phyloP scores from a whole-genome alignment of 148 eudicot genomes.

The Vaccinium vitisidaea region DNA sequence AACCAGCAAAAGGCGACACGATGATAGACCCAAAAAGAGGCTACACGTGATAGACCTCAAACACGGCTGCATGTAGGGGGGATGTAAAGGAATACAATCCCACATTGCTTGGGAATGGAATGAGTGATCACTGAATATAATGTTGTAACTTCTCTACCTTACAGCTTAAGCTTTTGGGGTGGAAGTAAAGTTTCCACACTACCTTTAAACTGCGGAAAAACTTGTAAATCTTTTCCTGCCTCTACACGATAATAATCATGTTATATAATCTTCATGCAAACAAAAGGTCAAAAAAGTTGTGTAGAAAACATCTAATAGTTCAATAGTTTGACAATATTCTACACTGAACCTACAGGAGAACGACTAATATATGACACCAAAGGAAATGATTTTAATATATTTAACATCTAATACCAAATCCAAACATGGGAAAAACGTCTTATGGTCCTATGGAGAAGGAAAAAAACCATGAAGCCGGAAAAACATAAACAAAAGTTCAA shows the following conservation, averaged over 20 bases:
- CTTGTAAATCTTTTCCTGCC: background rate
- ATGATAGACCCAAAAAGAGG: too few relatives aligned
- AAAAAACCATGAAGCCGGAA: background rate
- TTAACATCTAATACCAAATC: background rate
- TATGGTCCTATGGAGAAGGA: background rate
- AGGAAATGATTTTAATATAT: background rate
- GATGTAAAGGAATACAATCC: too few relatives aligned
- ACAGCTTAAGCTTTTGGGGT: too few relatives aligned
- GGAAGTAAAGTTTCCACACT: too few relatives aligned
- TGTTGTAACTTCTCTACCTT: too few relatives aligned
- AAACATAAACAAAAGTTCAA: background rate
- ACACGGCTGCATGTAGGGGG: too few relatives aligned
- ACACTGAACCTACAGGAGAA: background rate
- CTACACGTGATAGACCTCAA: too few relatives aligned
- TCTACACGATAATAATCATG: background rate
- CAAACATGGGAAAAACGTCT: background rate
- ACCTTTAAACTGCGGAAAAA: background rate
- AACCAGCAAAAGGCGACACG: too few relatives aligned
- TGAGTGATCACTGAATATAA: too few relatives aligned
- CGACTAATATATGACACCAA: background rate
- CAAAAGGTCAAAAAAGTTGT: background rate
- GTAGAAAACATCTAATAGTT: background rate
- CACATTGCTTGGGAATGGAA: too few relatives aligned
- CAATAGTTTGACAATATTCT: background rate
- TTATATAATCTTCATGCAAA: background rate